Conservation (phyloP, 495 filamentous ascomycete genomes). For the Penicillium verhagenii region DNA sequence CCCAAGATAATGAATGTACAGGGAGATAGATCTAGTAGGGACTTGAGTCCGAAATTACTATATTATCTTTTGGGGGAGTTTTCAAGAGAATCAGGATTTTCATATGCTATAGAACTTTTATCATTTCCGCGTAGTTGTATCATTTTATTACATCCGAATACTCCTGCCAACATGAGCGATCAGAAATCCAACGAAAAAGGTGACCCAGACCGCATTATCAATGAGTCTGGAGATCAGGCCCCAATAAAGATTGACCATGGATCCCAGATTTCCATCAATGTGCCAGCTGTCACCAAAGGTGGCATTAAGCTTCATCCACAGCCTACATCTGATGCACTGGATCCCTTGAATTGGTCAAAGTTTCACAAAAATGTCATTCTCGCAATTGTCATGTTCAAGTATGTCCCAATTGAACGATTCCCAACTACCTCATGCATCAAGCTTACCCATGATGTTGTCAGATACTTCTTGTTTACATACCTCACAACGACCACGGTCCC, state of each 20-base stretch:
- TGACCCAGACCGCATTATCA: not conserved
- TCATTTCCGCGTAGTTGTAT: not conserved
- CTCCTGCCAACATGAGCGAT: not conserved
- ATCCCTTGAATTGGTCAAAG: slow-evolving; percentile 58
- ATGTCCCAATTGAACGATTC: slow-evolving; percentile 11
- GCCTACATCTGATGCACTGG: slow-evolving; percentile 52
- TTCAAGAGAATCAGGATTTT: not conserved
- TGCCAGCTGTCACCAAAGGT: slow-evolving; percentile 19
- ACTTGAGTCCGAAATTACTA: not conserved
- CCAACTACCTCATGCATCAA: not conserved
- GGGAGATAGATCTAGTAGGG: too few relatives aligned
- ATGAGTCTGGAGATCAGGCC: not conserved
- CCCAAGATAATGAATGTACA: too few relatives aligned
- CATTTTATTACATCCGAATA: not conserved
- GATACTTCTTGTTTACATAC: slow-evolving; percentile 66
- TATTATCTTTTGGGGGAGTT: not conserved
- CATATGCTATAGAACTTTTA: not conserved
- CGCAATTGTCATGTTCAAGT: slow-evolving; percentile 59
- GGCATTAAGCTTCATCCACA: slow-evolving; percentile 47
- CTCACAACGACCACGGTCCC: slow-evolving; percentile 62
- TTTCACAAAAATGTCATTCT: slow-evolving; percentile 52
- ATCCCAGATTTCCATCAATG: slow-evolving; percentile 12
- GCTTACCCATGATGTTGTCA: slow-evolving; percentile 10
- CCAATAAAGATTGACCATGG: slow-evolving; percentile 5
- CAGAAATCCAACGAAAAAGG: not conserved